phyloP scores from a whole-genome alignment of 75 land plant genomes.

The Chamaecyparis obtusa region DNA sequence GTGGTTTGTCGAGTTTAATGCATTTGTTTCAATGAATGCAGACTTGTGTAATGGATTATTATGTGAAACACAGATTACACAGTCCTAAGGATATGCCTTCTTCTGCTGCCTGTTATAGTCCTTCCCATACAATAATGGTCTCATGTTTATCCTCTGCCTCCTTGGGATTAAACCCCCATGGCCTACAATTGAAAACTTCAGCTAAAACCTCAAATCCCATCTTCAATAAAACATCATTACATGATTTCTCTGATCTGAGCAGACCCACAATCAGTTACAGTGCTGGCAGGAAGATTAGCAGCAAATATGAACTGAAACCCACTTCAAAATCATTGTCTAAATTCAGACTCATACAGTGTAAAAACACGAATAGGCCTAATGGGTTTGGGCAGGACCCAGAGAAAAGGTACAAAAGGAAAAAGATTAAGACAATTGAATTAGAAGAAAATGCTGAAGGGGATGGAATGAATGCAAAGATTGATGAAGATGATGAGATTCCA shows the following conservation, averaged over 20 bases:
- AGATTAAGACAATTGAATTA: slow-evolving; percentile 10
- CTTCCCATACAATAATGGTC: neutral
- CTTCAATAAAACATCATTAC: neutral
- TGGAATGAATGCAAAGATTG: slow-evolving; percentile 32
- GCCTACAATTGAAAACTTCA: neutral
- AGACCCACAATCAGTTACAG: neutral
- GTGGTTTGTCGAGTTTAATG: no score
- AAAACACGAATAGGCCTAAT: slow-evolving; percentile 15
- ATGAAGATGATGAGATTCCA: slow-evolving; percentile 55
- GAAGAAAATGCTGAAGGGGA: slow-evolving; percentile 19
- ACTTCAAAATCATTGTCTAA: neutral
- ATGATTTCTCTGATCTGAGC: neutral
- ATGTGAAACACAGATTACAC: neutral
- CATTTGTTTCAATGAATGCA: no score
- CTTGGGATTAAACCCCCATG: neutral
- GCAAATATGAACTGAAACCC: neutral
- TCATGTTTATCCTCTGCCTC: neutral
- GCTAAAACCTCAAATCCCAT: neutral
- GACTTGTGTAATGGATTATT: neutral
- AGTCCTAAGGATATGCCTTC: neutral
- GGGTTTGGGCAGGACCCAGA: slow-evolving; percentile 42
- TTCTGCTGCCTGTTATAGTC: neutral
- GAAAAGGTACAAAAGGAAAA: slow-evolving; percentile 18
- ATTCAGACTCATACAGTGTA: neutral
- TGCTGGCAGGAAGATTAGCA: neutral